Evolutionary conservation across 768 basidiomycete species (phyloP).

Genomic region (Obba rivulosa): DNA sequence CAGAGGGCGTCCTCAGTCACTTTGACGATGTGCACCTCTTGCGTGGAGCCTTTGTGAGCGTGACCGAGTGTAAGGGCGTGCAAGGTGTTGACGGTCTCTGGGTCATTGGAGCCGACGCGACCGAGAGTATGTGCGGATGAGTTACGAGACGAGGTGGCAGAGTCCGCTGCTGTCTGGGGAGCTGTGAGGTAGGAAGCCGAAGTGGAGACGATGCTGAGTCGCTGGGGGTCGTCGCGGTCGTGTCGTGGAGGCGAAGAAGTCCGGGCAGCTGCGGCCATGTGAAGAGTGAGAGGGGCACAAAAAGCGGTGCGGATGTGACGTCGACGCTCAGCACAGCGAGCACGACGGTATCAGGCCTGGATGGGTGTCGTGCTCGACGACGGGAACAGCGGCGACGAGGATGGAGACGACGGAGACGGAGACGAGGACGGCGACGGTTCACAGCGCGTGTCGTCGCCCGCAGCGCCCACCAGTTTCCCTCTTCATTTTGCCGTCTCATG

Average conservation of each 20-base stretch:
- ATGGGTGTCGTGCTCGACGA: no score
- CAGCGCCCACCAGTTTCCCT: no score
- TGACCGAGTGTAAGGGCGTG: conserved; percentile 25
- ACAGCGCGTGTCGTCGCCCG: no score
- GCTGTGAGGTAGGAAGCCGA: conserved; percentile 11
- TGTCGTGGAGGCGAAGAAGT: conserved; percentile 5
- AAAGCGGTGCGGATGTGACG: no score
- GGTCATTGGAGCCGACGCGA: conserved; percentile 6
- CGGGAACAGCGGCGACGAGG: no score
- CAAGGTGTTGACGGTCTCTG: conserved; percentile 26
- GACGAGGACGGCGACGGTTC: no score
- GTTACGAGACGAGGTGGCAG: conserved; percentile 24
- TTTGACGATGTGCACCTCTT: conserved; percentile 51
- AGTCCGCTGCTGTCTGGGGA: conserved; percentile 1
- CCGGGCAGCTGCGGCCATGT: conserved; percentile 3
- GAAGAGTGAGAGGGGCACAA: neutral
- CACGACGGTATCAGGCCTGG: no score
- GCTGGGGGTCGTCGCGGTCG: conserved; percentile 7
- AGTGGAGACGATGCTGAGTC: conserved; percentile 9
- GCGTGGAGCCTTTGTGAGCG: conserved; percentile 25
- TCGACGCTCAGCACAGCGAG: no score
- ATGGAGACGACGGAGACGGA: no score
- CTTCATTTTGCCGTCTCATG: no score
- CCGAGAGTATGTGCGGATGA: conserved; percentile 30
- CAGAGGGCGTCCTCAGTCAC: conserved; percentile 45